phyloP scores from a whole-genome alignment of 257 asterid species.

The Primulina eburnea region DNA sequence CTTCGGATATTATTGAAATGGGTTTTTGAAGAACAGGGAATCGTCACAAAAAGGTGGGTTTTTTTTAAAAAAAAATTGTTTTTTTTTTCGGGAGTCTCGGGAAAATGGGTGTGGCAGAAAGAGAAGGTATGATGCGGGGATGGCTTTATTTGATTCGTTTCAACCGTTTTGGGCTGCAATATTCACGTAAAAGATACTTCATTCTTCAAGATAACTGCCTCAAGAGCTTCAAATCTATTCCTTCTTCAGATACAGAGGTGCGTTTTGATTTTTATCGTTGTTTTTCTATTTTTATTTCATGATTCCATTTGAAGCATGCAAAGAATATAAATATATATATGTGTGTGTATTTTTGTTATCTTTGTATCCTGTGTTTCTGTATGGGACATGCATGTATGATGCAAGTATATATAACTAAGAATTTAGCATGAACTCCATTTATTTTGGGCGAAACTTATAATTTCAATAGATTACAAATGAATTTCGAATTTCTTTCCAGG shows the following conservation, averaged over 20 bases:
- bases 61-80: conserved; percentile 9
- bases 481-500: no score
- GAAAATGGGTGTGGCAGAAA: conserved; percentile 34
- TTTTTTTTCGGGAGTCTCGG: background rate
- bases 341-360: background rate
- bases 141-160: conserved; percentile 79
- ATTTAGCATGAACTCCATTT: background rate
- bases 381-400: background rate
- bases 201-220: conserved; percentile 77
- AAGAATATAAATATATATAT: no score
- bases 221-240: conserved; percentile 75
- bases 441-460: background rate
- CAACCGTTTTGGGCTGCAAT: conserved; percentile 74
- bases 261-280: background rate
- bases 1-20: conserved; percentile 29
- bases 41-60: conserved; percentile 23
- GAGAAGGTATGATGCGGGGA: conserved; percentile 74
- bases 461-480: no score
- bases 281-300: background rate
- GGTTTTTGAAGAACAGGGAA: conserved; percentile 21
- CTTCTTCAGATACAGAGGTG: conserved; percentile 64
- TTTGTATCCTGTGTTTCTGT: background rate
- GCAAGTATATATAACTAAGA: background rate
- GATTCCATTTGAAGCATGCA: conserved; percentile 21
- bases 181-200: conserved; percentile 83